Evolutionary conservation across 495 filamentous ascomycete species (phyloP).

Genomic region (Aspergillus cavernicola): DNA sequence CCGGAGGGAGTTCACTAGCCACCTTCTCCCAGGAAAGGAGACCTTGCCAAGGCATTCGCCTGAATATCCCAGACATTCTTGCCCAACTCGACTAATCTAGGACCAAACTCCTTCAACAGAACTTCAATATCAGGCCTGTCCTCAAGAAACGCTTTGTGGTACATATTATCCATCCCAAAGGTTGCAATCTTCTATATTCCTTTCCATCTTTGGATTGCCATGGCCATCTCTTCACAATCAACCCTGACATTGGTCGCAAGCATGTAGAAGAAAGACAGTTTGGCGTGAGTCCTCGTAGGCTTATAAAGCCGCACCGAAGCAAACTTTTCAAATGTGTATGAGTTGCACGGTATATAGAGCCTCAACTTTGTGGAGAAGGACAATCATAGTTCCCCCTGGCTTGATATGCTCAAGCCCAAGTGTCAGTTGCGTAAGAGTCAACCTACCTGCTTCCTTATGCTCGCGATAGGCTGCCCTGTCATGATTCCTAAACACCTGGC

Average conservation of each 20-base stretch:
- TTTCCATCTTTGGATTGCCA: slow-evolving; percentile 41
- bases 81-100: no score
- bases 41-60: no score
- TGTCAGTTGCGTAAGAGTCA: slow-evolving; percentile 42
- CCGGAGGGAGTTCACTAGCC: no score
- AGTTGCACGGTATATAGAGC: slow-evolving; percentile 34
- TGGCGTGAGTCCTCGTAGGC: slow-evolving; percentile 35
- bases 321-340: slow-evolving; percentile 40
- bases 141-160: no score
- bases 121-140: no score
- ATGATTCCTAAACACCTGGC: slow-evolving; percentile 51
- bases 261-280: slow-evolving; percentile 53
- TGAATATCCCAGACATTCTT: no score
- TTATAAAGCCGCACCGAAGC: slow-evolving; percentile 47
- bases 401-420: slow-evolving; percentile 45
- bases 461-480: slow-evolving; percentile 38
- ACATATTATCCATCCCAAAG: no score
- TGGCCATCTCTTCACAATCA: slow-evolving; percentile 23
- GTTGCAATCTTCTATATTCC: slow-evolving; percentile 42
- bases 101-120: no score
- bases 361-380: slow-evolving; percentile 50
- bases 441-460: slow-evolving; percentile 35
- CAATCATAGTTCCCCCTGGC: slow-evolving; percentile 44
- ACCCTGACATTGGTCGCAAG: slow-evolving; percentile 46
- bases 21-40: no score